These are phyloP conservation scores for Eucalyptus urophylla DNA, from an alignment of 345 rosid species.

Conservation along the genomic window DNA sequence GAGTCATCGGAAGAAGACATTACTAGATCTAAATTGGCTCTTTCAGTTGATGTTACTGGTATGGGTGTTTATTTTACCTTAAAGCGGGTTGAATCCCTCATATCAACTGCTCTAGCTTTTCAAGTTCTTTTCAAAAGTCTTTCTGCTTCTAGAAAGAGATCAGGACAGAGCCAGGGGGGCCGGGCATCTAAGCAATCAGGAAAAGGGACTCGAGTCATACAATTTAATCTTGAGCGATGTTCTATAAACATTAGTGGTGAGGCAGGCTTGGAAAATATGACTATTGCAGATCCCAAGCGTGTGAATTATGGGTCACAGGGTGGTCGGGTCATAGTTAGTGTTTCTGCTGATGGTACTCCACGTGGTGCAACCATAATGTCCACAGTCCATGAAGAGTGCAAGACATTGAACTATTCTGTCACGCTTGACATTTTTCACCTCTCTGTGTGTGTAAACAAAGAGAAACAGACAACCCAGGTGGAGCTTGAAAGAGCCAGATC, in stretches of 20 bases:
- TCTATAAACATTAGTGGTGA: constrained; percentile 61
- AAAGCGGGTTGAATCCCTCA: constrained; percentile 69
- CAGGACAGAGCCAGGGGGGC: constrained; percentile 27
- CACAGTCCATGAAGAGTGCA: constrained; percentile 32
- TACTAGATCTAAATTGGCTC: constrained; percentile 55
- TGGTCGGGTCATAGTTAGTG: constrained; percentile 56
- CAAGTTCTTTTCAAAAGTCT: constrained; percentile 52
- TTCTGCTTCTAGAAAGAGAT: constrained; percentile 43
- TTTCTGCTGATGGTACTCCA: constrained; percentile 66
- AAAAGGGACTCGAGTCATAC: constrained; percentile 69
- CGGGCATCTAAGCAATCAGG: constrained; percentile 53
- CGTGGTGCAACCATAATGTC: constrained; percentile 66
- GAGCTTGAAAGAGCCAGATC: constrained; percentile 89
- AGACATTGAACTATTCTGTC: constrained; percentile 55
- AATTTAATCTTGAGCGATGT: constrained; percentile 77
- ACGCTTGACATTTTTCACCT: constrained; percentile 75
- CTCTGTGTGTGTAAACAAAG: constrained; percentile 67
- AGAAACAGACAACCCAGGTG: constrained; percentile 72
- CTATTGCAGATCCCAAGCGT: constrained; percentile 80
- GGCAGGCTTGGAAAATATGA: constrained; percentile 48
- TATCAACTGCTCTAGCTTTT: constrained; percentile 59
- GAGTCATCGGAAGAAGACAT: constrained; percentile 53
- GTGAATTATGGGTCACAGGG: constrained; percentile 99
- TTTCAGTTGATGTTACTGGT: constrained; percentile 79
- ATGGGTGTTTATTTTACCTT: constrained; percentile 64